Evolutionary conservation across 305 asterid species (phyloP).

Genomic region (Withania somnifera): DNA sequence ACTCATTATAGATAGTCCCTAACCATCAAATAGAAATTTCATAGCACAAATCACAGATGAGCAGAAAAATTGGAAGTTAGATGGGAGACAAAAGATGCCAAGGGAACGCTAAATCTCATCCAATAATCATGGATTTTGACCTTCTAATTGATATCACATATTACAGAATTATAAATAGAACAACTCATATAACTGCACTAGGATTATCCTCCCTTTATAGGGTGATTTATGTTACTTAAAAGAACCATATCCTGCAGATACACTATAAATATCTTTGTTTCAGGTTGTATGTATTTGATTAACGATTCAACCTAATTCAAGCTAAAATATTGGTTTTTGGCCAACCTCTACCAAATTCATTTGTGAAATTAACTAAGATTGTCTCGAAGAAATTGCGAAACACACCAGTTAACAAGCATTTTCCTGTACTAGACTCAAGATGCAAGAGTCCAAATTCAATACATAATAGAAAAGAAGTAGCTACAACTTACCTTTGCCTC

Average conservation of each 20-base stretch:
- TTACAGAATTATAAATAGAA: background rate
- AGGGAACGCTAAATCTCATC: background rate
- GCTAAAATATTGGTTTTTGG: background rate
- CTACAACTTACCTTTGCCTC: slow-evolving; percentile 54
- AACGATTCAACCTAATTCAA: background rate
- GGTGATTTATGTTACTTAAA: background rate
- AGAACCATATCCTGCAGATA: background rate
- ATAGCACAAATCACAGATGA: background rate
- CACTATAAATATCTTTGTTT: background rate
- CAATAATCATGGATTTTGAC: background rate
- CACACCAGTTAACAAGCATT: background rate
- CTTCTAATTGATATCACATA: background rate
- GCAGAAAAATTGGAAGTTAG: background rate
- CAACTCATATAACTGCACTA: background rate
- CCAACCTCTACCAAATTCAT: background rate
- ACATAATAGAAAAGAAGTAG: background rate
- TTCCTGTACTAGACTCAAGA: background rate
- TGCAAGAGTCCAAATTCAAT: background rate
- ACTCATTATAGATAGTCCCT: background rate
- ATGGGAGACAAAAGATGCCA: background rate
- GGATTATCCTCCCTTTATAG: background rate
- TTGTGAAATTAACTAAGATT: background rate
- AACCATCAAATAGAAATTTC: background rate
- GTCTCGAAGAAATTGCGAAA: background rate
- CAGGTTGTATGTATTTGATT: background rate